Evolutionary conservation across 768 basidiomycete species (phyloP).

Genomic region (Lentinula edodes): DNA sequence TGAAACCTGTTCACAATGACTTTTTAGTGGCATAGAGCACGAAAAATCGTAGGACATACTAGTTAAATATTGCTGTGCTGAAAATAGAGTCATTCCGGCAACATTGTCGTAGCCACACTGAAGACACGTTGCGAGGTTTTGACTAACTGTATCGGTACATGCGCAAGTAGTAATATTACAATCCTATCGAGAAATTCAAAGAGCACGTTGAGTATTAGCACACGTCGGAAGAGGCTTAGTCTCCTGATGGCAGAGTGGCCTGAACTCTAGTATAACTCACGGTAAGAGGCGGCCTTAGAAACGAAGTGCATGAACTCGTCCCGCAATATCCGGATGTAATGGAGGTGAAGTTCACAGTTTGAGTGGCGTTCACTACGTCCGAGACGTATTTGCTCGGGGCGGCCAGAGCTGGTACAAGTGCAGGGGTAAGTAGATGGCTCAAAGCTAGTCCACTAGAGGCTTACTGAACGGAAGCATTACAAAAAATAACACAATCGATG

Average conservation of each 20-base stretch:
- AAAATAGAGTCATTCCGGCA: background rate
- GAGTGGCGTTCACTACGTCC: background rate
- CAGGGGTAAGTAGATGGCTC: background rate
- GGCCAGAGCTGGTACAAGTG: background rate
- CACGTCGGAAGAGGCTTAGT: background rate
- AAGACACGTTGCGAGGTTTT: background rate
- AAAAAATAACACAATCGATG: background rate
- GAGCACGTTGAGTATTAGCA: background rate
- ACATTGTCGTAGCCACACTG: slow-evolving; percentile 1
- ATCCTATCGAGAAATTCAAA: background rate
- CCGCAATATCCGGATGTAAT: slow-evolving; percentile 1
- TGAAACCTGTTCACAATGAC: background rate
- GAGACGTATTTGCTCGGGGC: background rate
- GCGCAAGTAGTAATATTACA: background rate
- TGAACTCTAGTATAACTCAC: background rate
- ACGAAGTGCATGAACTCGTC: background rate
- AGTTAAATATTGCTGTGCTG: background rate
- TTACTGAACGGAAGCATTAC: background rate
- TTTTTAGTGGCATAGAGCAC: too few relatives aligned
- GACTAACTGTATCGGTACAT: background rate
- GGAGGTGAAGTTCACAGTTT: background rate
- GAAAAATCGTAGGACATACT: background rate
- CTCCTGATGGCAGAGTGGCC: too few relatives aligned
- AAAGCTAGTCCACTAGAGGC: background rate
- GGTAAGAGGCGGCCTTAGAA: background rate